phyloP scores from a whole-genome alignment of 352 stramenopile species.

The Phytophthora melonis region DNA sequence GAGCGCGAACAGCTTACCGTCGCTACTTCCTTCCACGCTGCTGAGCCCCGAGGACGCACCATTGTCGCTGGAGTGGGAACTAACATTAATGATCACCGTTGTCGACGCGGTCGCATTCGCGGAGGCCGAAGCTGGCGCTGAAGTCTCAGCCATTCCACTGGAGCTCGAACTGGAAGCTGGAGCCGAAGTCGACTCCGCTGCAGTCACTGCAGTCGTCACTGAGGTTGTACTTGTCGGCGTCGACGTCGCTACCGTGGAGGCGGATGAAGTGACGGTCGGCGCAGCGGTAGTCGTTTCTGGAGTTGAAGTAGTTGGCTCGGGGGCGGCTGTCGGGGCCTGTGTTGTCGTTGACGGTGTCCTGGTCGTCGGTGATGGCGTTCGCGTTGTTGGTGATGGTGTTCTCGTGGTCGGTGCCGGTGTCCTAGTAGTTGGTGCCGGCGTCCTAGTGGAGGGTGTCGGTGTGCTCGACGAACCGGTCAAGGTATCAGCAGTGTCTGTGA shows the following conservation, averaged over 20 bases:
- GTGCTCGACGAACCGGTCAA: conserved; percentile 20
- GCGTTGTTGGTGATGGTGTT: conserved; percentile 17
- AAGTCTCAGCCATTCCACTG: conserved; percentile 15
- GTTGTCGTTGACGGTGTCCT: conserved; percentile 5
- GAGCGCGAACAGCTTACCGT: conserved; percentile 15
- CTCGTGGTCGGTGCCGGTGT: conserved; percentile 21
- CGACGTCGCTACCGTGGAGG: conserved; percentile 9
- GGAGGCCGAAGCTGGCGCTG: conserved; percentile 12
- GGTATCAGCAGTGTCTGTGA: conserved; percentile 26
- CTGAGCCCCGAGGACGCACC: conserved; percentile 22
- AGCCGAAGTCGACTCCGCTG: conserved; percentile 17
- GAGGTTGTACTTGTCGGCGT: conserved; percentile 8
- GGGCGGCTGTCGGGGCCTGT: neutral
- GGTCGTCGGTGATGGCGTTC: conserved; percentile 19
- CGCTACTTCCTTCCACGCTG: conserved; percentile 10
- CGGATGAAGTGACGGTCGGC: conserved; percentile 13
- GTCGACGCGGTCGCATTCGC: conserved; percentile 35
- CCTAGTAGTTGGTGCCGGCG: conserved; percentile 12
- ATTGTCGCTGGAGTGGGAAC: conserved; percentile 21
- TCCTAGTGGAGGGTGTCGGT: conserved; percentile 15
- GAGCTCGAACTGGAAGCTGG: conserved; percentile 24
- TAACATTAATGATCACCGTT: conserved; percentile 29
- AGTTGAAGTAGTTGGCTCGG: conserved; percentile 1
- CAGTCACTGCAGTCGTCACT: conserved; percentile 12
- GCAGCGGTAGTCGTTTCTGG: conserved; percentile 15